Base-by-base conservation (phyloP, 2,329 filamentous ascomycete genomes). In the Amylocarpus encephaloides region DNA sequence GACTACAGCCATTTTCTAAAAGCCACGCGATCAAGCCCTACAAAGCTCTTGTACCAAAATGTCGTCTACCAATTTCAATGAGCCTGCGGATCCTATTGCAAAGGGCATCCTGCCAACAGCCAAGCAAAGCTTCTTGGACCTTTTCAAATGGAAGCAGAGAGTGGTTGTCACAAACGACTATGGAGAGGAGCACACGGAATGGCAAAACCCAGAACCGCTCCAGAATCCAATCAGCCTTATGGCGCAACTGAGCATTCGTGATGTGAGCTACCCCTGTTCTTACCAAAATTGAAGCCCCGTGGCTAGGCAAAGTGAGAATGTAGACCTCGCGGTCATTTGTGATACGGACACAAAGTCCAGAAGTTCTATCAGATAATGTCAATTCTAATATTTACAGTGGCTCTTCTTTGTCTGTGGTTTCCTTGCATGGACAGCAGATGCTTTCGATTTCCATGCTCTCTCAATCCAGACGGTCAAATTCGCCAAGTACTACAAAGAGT, bases 381-480 rank as follows among this genome's bases (percentile, higher is more conserved):
- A n/a, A 7, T 26, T 4, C 22, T 26, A 26, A 26, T 26, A 26
- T 4, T 26, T 7, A 26, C 7, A 58, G 51, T 91, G 86, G 86
- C 62, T 86, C 16, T 89, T 86, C 70, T 82, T 91, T 69, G 58
- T 85, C 10, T 55, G 49, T 30, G 54, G 56, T 2, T 56, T 60
- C 30, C 43, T 51, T 13, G 54, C 54, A 9, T 60, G 56, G 58
- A 59, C 58, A 41, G 57, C 56, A 3, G 57, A 61, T 46, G 86
- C 86, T 3, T 91, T 90, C 65, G 86, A 90, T 67, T 91, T 91
- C 64, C 85, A 90, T 67, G 84, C 86, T 16, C 73, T 91, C 2
- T 86, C 83, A 1, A 88, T 91, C 55, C 85, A 89, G 68, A 87
- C 85, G 4, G 77, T 78, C 59, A 88, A 89, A 70, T 71, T 90